phyloP scores from a whole-genome alignment of 192 early-diverging fungal species.

The Dissophora ornata region DNA sequence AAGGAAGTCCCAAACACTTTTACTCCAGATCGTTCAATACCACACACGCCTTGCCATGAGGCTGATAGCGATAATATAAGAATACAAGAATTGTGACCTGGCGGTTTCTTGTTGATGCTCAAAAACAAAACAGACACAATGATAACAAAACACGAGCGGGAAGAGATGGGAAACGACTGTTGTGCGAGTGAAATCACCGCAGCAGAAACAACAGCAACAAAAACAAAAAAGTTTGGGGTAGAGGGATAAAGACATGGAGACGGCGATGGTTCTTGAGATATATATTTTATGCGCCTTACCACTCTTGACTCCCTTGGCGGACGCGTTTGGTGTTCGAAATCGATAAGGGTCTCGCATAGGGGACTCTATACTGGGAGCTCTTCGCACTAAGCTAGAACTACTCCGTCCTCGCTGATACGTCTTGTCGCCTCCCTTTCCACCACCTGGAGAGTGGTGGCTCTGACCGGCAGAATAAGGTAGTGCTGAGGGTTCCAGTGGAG shows the following conservation, averaged over 20 bases:
- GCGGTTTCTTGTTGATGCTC: no score
- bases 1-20: no score
- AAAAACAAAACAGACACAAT: no score
- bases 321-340: constrained; percentile 10
- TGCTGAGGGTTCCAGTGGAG: constrained; percentile 3
- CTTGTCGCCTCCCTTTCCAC: background rate
- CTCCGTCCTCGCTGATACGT: background rate
- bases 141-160: no score
- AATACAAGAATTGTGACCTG: no score
- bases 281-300: constrained; percentile 15
- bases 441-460: background rate
- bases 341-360: constrained; percentile 30
- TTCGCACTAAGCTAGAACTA: background rate
- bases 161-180: no score
- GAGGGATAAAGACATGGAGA: background rate
- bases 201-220: background rate
- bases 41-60: no score
- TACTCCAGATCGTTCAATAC: no score
- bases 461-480: background rate
- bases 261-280: no score
- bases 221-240: background rate
- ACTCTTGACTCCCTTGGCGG: constrained; percentile 20
- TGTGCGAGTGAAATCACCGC: background rate
- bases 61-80: no score
- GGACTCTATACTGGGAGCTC: constrained; percentile 13